Evolutionary conservation across 1,139 yeast genomes (phyloP), one percentile per base, ranked within the genome.

Genomic region (Arxiozyma heterogenica): DNA sequence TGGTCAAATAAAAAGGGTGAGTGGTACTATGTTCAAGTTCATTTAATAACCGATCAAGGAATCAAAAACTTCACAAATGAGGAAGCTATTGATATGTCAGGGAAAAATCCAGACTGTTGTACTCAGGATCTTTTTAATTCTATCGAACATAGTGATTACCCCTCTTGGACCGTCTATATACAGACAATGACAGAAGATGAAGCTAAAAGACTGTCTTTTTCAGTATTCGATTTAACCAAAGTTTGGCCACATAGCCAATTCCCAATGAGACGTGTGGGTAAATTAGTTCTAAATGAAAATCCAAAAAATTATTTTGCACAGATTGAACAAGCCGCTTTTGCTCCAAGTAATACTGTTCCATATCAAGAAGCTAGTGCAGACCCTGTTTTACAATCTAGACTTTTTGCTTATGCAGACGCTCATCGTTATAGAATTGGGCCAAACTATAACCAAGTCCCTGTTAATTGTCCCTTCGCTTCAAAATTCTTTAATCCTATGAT

Each of bases 131-230:
- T 83, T 66, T 81, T 80, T 69, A 78, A 81, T 61, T 73, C 80
- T 57, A 81, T 83, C 64, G 82, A 80, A 58, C 73, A 76, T 61
- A 85, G 84, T 55, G 78, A 82, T 58, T 61, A 58, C 60, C 87
- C 88, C 58, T 73, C 82, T 9, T 83, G 86, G 85, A 80, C 87
- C 47, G 75, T 74, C 57, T 82, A 81, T 69, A 70, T 83, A 53
- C 89, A 83, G 71, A 77, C 83, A 53, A 83, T 83, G 87, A 81
- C 86, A 46, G 78, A 76, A 58, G 82, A 79, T 63, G 81, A 82
- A 68, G 84, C 86, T 55, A 74, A 80, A 65, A 69, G 77, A 53
- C 76, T 79, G 57, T 80, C 79, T 62, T 82, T 81, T 70, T 82
- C 87, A 15, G 83, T 83, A 49, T 82, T 81, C 64, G 89, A 83